Conservation (phyloP, 306 rosid species). For the Vachellia collinsii region DNA sequence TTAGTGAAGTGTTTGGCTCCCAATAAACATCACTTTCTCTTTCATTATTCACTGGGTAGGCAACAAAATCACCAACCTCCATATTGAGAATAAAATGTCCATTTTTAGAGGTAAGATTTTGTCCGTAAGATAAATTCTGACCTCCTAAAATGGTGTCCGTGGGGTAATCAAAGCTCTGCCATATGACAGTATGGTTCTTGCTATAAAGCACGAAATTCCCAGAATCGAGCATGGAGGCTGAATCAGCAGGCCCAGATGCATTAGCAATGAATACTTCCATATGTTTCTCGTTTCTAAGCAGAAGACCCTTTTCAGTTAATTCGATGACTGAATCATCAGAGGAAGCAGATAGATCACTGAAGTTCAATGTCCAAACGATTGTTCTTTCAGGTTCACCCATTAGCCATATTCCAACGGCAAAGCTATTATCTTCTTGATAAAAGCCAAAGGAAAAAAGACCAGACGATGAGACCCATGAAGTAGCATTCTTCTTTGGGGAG, state of each 20-base stretch:
- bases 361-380: constrained; percentile 42
- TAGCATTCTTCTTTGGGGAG: constrained; percentile 3
- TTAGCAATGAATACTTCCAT: not conserved
- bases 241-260: not conserved
- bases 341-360: constrained; percentile 9
- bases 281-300: not conserved
- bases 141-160: constrained; percentile 41
- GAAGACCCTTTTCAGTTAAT: constrained; percentile 23
- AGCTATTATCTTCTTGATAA: constrained; percentile 30
- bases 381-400: not conserved
- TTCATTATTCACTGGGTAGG: constrained; percentile 22
- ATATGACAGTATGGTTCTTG: not conserved
- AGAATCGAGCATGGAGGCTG: constrained; percentile 42
- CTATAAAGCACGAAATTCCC: constrained; percentile 49
- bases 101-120: not conserved
- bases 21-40: not conserved
- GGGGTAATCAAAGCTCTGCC: not conserved
- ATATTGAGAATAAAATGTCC: constrained; percentile 10
- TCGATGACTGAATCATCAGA: constrained; percentile 19
- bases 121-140: not conserved
- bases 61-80: not conserved
- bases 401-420: constrained; percentile 45
- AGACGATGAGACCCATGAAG: constrained; percentile 42
- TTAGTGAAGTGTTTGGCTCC: not conserved
- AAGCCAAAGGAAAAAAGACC: constrained; percentile 51